Base-by-base conservation (phyloP, 257 asterid species). In the Solanum chmielewskii region DNA sequence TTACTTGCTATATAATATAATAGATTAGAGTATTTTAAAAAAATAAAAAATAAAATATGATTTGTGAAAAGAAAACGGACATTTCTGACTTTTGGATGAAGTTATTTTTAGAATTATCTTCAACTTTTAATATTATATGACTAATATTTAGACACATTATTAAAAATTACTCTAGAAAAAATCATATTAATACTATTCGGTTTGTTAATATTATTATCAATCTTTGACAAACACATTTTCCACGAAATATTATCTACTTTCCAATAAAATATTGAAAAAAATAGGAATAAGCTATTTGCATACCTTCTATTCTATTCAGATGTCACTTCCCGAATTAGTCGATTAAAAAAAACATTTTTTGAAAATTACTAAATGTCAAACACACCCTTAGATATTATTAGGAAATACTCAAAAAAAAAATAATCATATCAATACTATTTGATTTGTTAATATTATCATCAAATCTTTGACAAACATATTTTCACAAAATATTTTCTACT, bases 291-390 rank as follows among this genome's bases (percentile, higher is more conserved):
- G n/a, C 1, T 9, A 9, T 21, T 4, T 59, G 68, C 13, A 59
- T 59, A 8, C 27, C 3, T 21, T 2, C 2, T 59, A 59, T 0
- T 0, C 25, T 59, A 20, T 8, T 3, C 12, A 59, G 1, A 59
- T 1, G 5, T 18, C 11, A 59, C 6, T 59, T 21, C 3, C 1
- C 2, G 1, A 59, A 59, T 56, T 21, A 60, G 0, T 49, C 23
- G 0, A 37, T 37, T 6, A 37, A 5, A 35, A 35, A 47, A 49
- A 14, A 62, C 1, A 10, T 68, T 13, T 68, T 68, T 12, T 2
- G 6, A 27, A 12, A 68, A 68, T 14, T 14, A 29, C 41, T 37
- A 37, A 0, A 37, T 37, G 0, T 6, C 39, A 37, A 37, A 37
- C 39, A 37, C 39, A 37, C 7, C 39, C 7, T 37, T 37, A 33